A percentile compares a stretch with the other conserved stretches of the same genome.
Evolutionary conservation across 129 eudicot species (phyloP).

Genomic region (Heracleum sosnowskyi): DNA sequence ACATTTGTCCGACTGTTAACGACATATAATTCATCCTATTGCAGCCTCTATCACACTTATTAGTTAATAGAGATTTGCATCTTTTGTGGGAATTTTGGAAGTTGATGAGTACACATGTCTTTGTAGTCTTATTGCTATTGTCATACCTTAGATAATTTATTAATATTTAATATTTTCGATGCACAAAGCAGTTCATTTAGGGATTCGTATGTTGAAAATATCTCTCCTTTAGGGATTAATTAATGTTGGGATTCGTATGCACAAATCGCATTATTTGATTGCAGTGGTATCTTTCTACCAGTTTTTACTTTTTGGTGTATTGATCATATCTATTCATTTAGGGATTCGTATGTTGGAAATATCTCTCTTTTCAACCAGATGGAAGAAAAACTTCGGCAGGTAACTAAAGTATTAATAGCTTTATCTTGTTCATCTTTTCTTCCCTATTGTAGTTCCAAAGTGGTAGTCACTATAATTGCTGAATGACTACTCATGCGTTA

Average conservation of each 20-base stretch:
- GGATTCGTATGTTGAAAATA: too few relatives aligned
- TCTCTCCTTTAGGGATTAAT: too few relatives aligned
- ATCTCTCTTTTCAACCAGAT: conserved; percentile 57
- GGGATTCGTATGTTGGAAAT: conserved; percentile 88
- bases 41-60: not conserved
- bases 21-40: too few relatives aligned
- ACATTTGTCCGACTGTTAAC: not conserved
- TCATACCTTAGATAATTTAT: too few relatives aligned
- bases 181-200: too few relatives aligned
- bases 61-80: not conserved
- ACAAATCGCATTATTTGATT: too few relatives aligned
- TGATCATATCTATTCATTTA: conserved; percentile 26
- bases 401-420: conserved; percentile 5
- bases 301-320: conserved; percentile 6
- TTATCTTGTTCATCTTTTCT: not conserved
- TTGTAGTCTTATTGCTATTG: too few relatives aligned
- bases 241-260: too few relatives aligned
- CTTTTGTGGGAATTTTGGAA: not conserved
- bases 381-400: conserved; percentile 81
- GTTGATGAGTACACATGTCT: too few relatives aligned
- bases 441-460: not conserved
- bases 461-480: not conserved
- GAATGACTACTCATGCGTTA: not conserved
- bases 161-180: too few relatives aligned
- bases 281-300: not conserved